A percentile compares a stretch with the other conserved stretches of the same genome.
phyloP scores from a whole-genome alignment of 2,329 filamentous ascomycete species.

The Colletotrichum theobromicola region DNA sequence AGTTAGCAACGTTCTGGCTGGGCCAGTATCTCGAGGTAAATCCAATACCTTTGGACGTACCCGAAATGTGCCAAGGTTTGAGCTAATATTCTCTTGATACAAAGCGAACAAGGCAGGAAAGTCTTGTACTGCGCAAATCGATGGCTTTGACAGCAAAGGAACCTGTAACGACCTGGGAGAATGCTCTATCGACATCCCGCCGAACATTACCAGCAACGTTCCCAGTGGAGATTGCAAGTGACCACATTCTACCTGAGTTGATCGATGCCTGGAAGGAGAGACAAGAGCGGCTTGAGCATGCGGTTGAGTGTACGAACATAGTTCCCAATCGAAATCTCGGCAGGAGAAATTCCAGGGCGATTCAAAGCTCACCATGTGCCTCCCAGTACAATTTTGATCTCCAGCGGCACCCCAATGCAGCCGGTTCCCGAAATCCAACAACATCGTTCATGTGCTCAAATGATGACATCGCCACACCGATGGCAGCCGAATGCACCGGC shows the following conservation, averaged over 20 bases:
- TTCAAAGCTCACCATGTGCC: background rate
- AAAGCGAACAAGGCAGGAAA: background rate
- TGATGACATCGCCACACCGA: no score
- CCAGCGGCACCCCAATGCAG: background rate
- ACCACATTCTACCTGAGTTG: rapidly evolving
- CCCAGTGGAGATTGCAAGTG: background rate
- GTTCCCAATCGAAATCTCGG: no score
- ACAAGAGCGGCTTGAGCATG: rapidly evolving
- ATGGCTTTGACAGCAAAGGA: background rate
- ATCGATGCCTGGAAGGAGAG: background rate
- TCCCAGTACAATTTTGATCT: background rate
- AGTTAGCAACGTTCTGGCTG: background rate
- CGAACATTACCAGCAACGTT: background rate
- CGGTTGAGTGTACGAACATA: no score
- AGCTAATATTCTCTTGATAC: background rate
- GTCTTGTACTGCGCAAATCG: background rate
- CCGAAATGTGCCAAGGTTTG: no score
- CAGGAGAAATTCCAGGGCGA: background rate
- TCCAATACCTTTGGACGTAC: background rate
- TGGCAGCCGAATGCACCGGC: no score
- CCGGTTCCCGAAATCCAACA: background rate
- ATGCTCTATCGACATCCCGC: background rate
- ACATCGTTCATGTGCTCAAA: no score
- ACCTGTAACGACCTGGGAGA: background rate
- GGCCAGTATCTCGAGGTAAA: background rate